Evolutionary conservation across 306 rosid species (phyloP).

Genomic region (Castanopsis chinensis): DNA sequence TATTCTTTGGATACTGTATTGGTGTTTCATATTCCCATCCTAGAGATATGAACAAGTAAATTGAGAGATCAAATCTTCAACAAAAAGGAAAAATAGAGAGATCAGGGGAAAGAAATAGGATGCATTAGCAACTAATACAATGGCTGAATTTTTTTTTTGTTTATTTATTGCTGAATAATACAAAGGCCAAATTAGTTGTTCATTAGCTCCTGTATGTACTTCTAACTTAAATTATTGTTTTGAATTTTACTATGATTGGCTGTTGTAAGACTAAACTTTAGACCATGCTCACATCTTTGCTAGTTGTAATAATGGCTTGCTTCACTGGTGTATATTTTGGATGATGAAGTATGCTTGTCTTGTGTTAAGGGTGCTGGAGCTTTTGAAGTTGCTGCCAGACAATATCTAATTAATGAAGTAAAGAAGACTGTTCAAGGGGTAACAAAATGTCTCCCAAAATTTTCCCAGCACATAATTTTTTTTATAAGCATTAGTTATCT

Average conservation of each 20-base stretch:
- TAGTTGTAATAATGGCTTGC: conserved; percentile 6
- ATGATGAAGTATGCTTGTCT: conserved; percentile 12
- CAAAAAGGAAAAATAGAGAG: not conserved
- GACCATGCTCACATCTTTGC: not conserved
- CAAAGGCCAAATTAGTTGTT: not conserved
- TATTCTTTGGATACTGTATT: not conserved
- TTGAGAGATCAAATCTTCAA: no score
- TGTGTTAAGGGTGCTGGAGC: conserved; percentile 89
- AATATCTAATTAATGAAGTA: conserved; percentile 73
- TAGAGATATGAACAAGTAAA: not conserved
- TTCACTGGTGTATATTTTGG: conserved; percentile 23
- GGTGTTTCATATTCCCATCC: not conserved
- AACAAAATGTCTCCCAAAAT: conserved; percentile 17
- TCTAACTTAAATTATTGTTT: not conserved
- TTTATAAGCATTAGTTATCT: not conserved
- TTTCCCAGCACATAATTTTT: not conserved
- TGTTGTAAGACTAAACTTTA: not conserved
- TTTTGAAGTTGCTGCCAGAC: conserved; percentile 97
- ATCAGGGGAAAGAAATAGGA: not conserved
- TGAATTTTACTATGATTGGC: not conserved
- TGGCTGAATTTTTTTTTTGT: not conserved
- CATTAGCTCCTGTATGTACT: not conserved
- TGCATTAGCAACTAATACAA: not conserved
- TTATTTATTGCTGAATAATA: no score
- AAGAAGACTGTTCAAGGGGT: conserved; percentile 98